phyloP scores from a whole-genome alignment of 495 filamentous ascomycete species.

The Penicillium robsamsonii region DNA sequence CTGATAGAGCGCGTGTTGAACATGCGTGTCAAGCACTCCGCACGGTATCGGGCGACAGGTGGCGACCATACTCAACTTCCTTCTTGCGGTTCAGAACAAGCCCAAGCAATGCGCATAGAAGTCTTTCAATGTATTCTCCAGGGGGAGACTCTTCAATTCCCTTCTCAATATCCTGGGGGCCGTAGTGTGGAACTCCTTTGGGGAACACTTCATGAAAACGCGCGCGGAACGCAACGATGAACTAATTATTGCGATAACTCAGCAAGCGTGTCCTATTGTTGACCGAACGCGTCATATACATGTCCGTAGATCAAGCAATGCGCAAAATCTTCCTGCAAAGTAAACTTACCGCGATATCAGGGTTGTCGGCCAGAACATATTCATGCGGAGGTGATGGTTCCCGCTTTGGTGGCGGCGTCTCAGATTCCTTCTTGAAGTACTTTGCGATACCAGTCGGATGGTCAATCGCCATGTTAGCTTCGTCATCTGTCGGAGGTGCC shows the following conservation, averaged over 20 bases:
- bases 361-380: slow-evolving; percentile 82
- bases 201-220: slow-evolving; percentile 88
- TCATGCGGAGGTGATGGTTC: slow-evolving; percentile 84
- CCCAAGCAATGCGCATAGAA: slow-evolving; percentile 84
- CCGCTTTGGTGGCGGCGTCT: slow-evolving; percentile 68
- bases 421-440: slow-evolving; percentile 51
- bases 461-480: slow-evolving; percentile 43
- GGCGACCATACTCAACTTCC: slow-evolving; percentile 83
- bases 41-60: slow-evolving; percentile 21
- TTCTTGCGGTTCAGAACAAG: slow-evolving; percentile 95
- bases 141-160: slow-evolving; percentile 76
- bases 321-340: background rate
- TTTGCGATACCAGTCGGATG: slow-evolving; percentile 46
- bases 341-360: slow-evolving; percentile 78
- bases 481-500: slow-evolving; percentile 56
- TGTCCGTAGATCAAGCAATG: slow-evolving; percentile 11
- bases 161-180: slow-evolving; percentile 90
- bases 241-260: slow-evolving; percentile 56
- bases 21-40: slow-evolving; percentile 15
- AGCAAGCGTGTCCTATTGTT: slow-evolving; percentile 36
- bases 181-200: slow-evolving; percentile 80
- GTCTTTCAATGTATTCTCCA: slow-evolving; percentile 77
- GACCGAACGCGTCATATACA: slow-evolving; percentile 34
- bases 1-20: slow-evolving; percentile 12
- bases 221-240: slow-evolving; percentile 96